These are phyloP conservation scores for Suillus paluster DNA, from an alignment of 768 basidiomycete genomes.

Conservation along the genomic window DNA sequence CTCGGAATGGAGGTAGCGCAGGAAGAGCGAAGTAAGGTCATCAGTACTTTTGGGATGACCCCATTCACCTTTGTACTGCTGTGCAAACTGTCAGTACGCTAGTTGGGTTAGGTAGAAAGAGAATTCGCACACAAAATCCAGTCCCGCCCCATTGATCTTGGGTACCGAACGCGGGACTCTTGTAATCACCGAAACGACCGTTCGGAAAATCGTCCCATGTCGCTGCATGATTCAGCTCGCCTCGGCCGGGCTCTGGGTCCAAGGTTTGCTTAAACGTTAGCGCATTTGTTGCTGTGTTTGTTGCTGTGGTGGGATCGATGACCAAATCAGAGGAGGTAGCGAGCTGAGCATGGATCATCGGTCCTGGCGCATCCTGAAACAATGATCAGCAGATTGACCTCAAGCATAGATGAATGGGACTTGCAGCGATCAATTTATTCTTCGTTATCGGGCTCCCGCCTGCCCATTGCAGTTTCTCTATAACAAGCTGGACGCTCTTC, in stretches of 20 bases:
- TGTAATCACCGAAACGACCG: slow-evolving; percentile 96
- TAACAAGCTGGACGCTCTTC: slow-evolving; percentile 86
- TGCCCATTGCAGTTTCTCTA: slow-evolving; percentile 82
- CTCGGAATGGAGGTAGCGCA: slow-evolving; percentile 75
- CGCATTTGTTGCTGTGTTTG: slow-evolving; percentile 61
- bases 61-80: slow-evolving; percentile 79
- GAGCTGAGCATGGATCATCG: slow-evolving; percentile 32
- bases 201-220: slow-evolving; percentile 98
- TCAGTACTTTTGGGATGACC: slow-evolving; percentile 60
- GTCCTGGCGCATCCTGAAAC: slow-evolving; percentile 46
- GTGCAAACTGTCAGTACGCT: slow-evolving; percentile 2
- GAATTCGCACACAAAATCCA: slow-evolving; percentile 53
- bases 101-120: neutral
- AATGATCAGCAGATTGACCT: slow-evolving; percentile 4
- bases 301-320: slow-evolving; percentile 69
- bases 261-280: slow-evolving; percentile 53
- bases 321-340: slow-evolving; percentile 44
- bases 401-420: slow-evolving; percentile 16
- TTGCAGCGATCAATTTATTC: slow-evolving; percentile 74
- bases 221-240: slow-evolving; percentile 76
- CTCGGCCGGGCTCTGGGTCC: slow-evolving; percentile 65
- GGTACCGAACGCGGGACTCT: slow-evolving; percentile 93
- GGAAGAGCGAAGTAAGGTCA: slow-evolving; percentile 82
- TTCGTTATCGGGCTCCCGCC: slow-evolving; percentile 44
- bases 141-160: slow-evolving; percentile 80